Base-by-base conservation (phyloP, 371 early-diverging fungal genomes). In the Mortierella sp. region DNA sequence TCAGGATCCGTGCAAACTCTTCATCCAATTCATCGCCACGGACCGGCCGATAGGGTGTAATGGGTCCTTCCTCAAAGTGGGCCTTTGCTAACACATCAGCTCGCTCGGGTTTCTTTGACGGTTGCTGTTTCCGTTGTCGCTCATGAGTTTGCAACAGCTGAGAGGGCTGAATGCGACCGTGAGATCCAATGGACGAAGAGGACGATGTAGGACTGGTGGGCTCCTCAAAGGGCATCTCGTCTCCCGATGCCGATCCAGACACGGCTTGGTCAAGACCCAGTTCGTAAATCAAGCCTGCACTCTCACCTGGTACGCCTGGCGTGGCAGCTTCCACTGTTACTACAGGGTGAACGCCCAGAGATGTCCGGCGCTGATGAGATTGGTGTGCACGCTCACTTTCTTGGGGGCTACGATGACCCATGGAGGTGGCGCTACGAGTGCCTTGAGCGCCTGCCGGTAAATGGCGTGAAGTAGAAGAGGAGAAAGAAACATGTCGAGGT, bases 1-100 rank as follows among this genome's bases (percentile, higher is more conserved):
- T 89, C 34, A 87, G 67, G 21, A 86, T 79, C 9, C 80, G 80
- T 7, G 83, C 87, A n/a, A 89, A 84, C 57, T 86, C 86, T 14
- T 83, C 76, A 51, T 89, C 89, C 21, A 89, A 61, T 23, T 82
- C 82, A 64, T 89, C 89, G 30, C 78, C 81, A 12, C 81, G 79
- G 34, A 82, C 63, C 3, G 86, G 78, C 8, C 50, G 55, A 66
- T 89, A 89, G 12, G 66, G 60, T 19, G 68, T 58, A 24, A 56
- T 41, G 27, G 78, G 53, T 18, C 61, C 50, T 43, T 64, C 57
- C 4, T 41, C 55, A 49, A 78, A 61, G 10, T 60, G 41, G 64
- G 64, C 61, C 26, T 50, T 52, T 38, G 48, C 34, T 46, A 67
- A 39, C 41, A 58, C 50, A 8, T 58, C 61, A 21, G 61, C 21